phyloP scores from a whole-genome alignment of 208 protist genomes.

The Leishmania braziliensis region DNA sequence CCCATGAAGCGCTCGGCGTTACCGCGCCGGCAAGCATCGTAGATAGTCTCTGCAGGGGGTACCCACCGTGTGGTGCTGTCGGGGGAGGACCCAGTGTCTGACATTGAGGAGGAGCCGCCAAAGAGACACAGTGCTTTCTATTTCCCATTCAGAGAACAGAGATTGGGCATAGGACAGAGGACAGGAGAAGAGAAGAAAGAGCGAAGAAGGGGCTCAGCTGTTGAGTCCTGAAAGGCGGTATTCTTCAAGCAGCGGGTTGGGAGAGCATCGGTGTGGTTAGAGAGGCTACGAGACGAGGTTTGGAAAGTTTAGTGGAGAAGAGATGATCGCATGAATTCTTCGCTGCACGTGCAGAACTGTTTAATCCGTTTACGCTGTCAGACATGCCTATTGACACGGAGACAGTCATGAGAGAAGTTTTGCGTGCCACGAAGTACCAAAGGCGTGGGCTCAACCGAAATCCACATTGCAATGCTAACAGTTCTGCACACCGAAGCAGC shows the following conservation, averaged over 20 bases:
- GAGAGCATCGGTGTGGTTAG: background rate
- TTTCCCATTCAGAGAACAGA: background rate
- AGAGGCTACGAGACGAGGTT: background rate
- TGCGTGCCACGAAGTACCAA: background rate
- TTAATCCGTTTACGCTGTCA: background rate
- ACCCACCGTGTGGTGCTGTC: background rate
- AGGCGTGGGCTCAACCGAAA: background rate
- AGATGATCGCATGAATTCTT: background rate
- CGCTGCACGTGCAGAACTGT: background rate
- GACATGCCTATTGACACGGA: background rate
- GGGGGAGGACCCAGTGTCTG: background rate
- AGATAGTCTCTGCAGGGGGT: constrained; percentile 55
- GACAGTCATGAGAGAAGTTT: background rate
- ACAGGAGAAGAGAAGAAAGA: background rate
- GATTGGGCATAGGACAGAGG: background rate
- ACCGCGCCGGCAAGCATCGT: constrained; percentile 67
- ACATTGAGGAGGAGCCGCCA: background rate
- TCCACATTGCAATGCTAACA: background rate
- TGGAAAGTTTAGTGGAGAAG: background rate
- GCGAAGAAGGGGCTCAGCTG: background rate
- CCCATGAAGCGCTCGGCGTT: constrained; percentile 46
- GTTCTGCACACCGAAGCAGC: background rate
- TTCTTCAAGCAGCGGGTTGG: background rate
- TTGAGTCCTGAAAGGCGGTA: background rate
- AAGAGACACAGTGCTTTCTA: background rate